phyloP scores from a whole-genome alignment of 2,329 filamentous ascomycete species.

The Alternaria solani region DNA sequence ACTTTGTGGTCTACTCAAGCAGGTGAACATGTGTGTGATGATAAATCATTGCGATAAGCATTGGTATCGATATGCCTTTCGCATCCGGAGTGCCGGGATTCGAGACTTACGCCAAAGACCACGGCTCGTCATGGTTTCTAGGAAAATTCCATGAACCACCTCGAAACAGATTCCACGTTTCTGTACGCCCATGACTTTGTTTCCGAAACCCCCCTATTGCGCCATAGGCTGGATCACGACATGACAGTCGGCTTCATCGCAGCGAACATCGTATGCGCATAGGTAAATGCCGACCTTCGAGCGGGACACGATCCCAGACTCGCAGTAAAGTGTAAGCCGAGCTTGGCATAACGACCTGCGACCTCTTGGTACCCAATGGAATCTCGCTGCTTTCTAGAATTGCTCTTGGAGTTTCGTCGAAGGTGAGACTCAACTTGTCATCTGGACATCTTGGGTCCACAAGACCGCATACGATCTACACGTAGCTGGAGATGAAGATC shows the following conservation, averaged over 20 bases:
- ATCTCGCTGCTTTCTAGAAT: background rate
- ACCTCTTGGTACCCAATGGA: background rate
- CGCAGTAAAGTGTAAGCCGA: background rate
- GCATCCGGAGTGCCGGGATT: background rate
- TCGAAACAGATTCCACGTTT: background rate
- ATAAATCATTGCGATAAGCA: background rate
- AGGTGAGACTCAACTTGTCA: background rate
- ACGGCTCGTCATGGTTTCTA: background rate
- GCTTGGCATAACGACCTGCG: background rate
- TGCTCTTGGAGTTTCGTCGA: background rate
- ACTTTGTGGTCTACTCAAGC: background rate
- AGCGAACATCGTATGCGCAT: background rate
- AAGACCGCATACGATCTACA: background rate
- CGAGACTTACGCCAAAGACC: background rate
- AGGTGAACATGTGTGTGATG: background rate
- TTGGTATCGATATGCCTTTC: background rate
- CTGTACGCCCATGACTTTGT: background rate
- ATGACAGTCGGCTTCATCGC: background rate
- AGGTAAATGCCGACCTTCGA: background rate
- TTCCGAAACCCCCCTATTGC: background rate
- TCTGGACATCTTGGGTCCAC: background rate
- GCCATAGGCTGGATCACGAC: background rate
- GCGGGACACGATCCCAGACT: background rate
- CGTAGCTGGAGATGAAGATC: background rate
- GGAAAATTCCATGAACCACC: background rate